phyloP scores from a whole-genome alignment of 495 filamentous ascomycete genomes.

The Trichoderma asperelloides region DNA sequence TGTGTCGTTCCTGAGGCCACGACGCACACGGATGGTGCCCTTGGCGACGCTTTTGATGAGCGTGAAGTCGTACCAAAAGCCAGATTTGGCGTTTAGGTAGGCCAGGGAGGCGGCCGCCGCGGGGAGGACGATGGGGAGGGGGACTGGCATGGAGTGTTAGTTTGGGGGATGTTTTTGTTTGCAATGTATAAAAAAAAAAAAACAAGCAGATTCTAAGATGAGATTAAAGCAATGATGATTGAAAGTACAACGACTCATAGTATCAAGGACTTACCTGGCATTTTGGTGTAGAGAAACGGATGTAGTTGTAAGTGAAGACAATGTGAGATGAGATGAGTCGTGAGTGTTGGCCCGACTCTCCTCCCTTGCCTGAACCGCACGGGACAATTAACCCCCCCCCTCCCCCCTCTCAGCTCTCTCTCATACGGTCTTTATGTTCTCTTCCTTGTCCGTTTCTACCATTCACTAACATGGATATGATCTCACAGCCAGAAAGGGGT shows the following conservation, averaged over 20 bases:
- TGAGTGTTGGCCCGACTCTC: too few relatives aligned
- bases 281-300: too few relatives aligned
- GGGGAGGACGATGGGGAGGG: constrained; percentile 49
- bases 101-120: constrained; percentile 60
- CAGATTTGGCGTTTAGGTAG: constrained; percentile 71
- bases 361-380: too few relatives aligned
- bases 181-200: neutral
- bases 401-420: neutral
- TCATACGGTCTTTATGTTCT: neutral
- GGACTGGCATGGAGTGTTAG: constrained; percentile 21
- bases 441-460: neutral
- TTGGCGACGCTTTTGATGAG: constrained; percentile 44
- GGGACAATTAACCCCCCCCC: neutral
- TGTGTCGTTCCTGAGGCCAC: constrained; percentile 45
- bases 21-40: constrained; percentile 30
- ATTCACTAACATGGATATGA: neutral
- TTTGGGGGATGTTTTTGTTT: neutral
- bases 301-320: too few relatives aligned
- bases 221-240: too few relatives aligned
- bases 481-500: neutral
- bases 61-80: constrained; percentile 55
- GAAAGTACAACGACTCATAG: too few relatives aligned
- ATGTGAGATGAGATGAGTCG: too few relatives aligned
- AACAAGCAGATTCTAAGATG: too few relatives aligned
- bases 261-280: too few relatives aligned